Evolutionary conservation across 2,329 filamentous ascomycete species (phyloP).

Genomic region (Eutypa lata): DNA sequence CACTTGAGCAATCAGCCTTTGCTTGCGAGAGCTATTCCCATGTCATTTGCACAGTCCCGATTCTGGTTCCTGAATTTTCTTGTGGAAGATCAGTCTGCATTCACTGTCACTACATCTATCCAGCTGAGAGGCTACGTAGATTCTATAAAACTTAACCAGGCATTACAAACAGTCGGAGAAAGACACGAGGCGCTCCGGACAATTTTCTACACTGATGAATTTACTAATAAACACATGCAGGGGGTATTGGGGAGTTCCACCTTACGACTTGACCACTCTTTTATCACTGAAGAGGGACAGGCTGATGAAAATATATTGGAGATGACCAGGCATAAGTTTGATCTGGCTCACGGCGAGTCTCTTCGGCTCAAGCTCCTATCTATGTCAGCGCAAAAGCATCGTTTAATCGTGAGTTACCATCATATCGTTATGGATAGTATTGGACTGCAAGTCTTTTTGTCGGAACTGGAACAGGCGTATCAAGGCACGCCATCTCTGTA

Average conservation of each 20-base stretch:
- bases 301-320: neutral
- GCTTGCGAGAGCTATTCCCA: neutral
- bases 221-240: neutral
- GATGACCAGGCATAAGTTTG: neutral
- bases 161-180: neutral
- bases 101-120: constrained; percentile 1
- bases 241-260: neutral
- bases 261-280: neutral
- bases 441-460: neutral
- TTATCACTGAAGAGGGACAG: neutral
- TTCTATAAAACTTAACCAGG: neutral
- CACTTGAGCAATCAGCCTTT: neutral
- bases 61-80: constrained; percentile 5
- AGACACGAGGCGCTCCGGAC: constrained; percentile 5
- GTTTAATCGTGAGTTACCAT: neutral
- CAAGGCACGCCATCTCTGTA: neutral
- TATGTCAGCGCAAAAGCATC: neutral
- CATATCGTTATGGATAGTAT: neutral
- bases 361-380: neutral
- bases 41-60: constrained; percentile 5
- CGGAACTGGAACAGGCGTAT: neutral
- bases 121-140: neutral
- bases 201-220: neutral
- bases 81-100: constrained; percentile 1
- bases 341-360: neutral